A percentile compares a stretch with the other conserved stretches of the same genome.
phyloP scores from a whole-genome alignment of 306 rosid genomes.

The Gastrolobium bilobum region DNA sequence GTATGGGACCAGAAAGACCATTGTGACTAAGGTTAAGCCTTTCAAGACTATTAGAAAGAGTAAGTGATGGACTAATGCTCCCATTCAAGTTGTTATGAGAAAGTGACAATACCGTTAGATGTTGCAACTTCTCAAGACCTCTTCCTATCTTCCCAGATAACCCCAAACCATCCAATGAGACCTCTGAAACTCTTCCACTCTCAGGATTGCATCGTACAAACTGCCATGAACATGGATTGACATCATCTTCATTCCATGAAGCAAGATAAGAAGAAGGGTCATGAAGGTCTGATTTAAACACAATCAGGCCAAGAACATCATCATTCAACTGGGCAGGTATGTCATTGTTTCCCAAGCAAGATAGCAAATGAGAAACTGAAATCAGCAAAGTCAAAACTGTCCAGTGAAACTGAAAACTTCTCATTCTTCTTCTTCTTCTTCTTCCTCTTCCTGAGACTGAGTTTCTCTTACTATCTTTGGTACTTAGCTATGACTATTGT shows the following conservation, averaged over 20 bases:
- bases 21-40: slow-evolving; percentile 78
- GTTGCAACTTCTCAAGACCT: slow-evolving; percentile 79
- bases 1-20: slow-evolving; percentile 64
- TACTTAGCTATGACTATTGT: slow-evolving; percentile 24
- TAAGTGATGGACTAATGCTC: slow-evolving; percentile 59
- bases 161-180: slow-evolving; percentile 66
- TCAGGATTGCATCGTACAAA: slow-evolving; percentile 66
- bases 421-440: slow-evolving; percentile 40
- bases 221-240: slow-evolving; percentile 77
- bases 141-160: slow-evolving; percentile 78
- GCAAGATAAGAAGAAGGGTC: slow-evolving; percentile 78
- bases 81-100: slow-evolving; percentile 77
- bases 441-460: background rate
- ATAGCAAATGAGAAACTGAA: slow-evolving; percentile 39
- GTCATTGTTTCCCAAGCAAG: slow-evolving; percentile 49
- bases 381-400: slow-evolving; percentile 39
- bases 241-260: slow-evolving; percentile 92
- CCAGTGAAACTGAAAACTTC: slow-evolving; percentile 22
- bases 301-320: slow-evolving; percentile 88
- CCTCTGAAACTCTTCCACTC: slow-evolving; percentile 65
- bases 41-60: slow-evolving; percentile 62
- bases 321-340: slow-evolving; percentile 63
- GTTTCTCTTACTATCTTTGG: slow-evolving; percentile 22
- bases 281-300: slow-evolving; percentile 81
- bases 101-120: slow-evolving; percentile 71